Evolutionary conservation across 1,284 basidiomycete species (phyloP).

Genomic region (Boletus semigastroideus): DNA sequence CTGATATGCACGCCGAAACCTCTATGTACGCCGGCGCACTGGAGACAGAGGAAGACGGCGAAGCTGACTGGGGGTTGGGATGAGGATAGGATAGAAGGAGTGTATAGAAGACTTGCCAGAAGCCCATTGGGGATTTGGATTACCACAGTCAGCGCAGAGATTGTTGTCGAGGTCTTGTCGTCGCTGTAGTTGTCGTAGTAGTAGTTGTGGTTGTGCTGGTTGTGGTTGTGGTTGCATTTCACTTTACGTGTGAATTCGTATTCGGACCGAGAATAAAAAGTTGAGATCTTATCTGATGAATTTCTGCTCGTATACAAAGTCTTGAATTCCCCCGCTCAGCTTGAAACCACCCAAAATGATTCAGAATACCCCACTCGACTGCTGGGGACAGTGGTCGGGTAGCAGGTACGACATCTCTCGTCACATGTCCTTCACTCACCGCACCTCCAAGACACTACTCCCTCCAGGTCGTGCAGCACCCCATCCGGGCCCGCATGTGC

Average conservation of each 20-base stretch:
- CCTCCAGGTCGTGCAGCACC: conserved; percentile 83
- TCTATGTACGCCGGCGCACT: conserved; percentile 88
- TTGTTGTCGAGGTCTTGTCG: conserved; percentile 74
- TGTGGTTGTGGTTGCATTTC: conserved; percentile 45
- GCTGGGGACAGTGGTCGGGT: conserved; percentile 61
- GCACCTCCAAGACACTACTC: conserved; percentile 63
- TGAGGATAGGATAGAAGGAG: background rate
- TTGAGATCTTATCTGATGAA: too few species aligned
- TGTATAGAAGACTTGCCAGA: conserved; percentile 45
- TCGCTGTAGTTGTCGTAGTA: conserved; percentile 57
- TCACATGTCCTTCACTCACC: conserved; percentile 5
- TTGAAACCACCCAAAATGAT: too few species aligned
- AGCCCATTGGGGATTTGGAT: conserved; percentile 93
- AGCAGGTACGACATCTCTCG: conserved; percentile 47
- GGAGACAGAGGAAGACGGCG: conserved; percentile 88
- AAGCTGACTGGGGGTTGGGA: conserved; percentile 47
- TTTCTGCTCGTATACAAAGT: too few species aligned
- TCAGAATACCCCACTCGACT: conserved; percentile 33
- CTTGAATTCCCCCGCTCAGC: too few species aligned
- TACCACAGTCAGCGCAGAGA: conserved; percentile 77
- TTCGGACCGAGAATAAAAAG: too few species aligned
- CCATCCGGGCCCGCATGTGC: conserved; percentile 87
- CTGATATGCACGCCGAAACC: conserved; percentile 88
- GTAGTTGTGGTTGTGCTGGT: too few species aligned
- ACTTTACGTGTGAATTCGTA: conserved; percentile 42